Evolutionary conservation across 1,284 basidiomycete genomes (phyloP), one percentile per base, ranked within the genome.

Genomic region (Nidula niveotomentosa): DNA sequence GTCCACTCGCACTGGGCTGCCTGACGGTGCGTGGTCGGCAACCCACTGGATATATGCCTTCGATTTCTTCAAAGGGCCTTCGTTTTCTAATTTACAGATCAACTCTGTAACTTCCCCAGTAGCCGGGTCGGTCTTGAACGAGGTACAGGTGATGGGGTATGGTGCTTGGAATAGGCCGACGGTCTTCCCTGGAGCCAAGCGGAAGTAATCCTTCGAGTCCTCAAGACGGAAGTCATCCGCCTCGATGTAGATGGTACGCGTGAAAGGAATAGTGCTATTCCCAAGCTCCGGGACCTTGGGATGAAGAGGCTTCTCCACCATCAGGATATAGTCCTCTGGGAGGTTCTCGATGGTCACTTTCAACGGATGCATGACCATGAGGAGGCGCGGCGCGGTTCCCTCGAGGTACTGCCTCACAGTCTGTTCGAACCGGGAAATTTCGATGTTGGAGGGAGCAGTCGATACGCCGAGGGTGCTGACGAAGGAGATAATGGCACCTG

Each of bases 21-120:
- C 82, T 0, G 88, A 88, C 6, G 87, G 76, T 9, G 83, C 78
- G 65, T 96, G 91, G 61, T 93, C 89, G 45, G 93, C 94, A 13
- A 99, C 93, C 97, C 97, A 99, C 69, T 99, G 97, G 67, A 99
- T 94, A 76, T 90, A 99, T 12, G 95, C 90, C 71, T 98, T 97
- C 35, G 95, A 91, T 70, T 98, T 98, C 71, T 85, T 88, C 34
- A 77, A 70, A 8, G 77, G 69, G 8, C 79, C 81, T 41, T 78
- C 80, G 60, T 93, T 84, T 70, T 98, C 94, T 34, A 95, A 76
- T 39, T 79, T 82, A 69, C 90, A 93, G 52, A 90, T 70, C 48
- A 99, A 83, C 72, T 96, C 94, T 3, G 78, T 79, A 8, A 96
- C 88, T 51, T 85, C 75, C 33, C 93, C 91, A 0, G 85, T 86